Evolutionary conservation across 2,329 filamentous ascomycete species (phyloP).

Genomic region (Botrytis porri): DNA sequence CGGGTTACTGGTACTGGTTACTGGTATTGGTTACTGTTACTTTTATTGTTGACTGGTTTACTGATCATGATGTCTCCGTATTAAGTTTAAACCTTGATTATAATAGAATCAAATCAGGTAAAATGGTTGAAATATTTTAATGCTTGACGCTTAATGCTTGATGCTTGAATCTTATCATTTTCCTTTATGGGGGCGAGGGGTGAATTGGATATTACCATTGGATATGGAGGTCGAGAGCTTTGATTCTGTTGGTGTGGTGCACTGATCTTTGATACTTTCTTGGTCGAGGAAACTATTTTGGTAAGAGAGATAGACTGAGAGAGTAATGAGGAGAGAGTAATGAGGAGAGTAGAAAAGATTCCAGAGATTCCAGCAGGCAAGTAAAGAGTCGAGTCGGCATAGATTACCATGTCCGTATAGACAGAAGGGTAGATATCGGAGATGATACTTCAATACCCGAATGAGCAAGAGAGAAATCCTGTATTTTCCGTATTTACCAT

Average conservation of each 20-base stretch:
- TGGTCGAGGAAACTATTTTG: not conserved
- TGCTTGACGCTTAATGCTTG: not conserved
- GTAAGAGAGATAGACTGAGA: not conserved
- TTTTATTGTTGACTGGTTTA: too few species aligned
- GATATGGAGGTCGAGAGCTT: not conserved
- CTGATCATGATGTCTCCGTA: too few species aligned
- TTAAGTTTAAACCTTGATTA: not conserved
- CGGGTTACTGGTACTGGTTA: too few species aligned
- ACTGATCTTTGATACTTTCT: not conserved
- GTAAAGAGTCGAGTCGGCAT: not conserved
- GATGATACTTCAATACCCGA: not conserved
- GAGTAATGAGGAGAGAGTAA: not conserved
- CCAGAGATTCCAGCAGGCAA: too few species aligned
- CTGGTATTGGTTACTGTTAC: too few species aligned
- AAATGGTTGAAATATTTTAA: not conserved
- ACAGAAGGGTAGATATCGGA: too few species aligned
- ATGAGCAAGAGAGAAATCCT: too few species aligned
- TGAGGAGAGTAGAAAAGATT: too few species aligned
- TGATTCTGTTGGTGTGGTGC: not conserved
- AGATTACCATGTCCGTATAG: not conserved
- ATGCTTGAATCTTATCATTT: not conserved
- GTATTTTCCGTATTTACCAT: not conserved
- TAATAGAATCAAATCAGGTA: not conserved
- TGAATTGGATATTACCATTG: not conserved
- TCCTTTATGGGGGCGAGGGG: not conserved